Conservation (phyloP, 306 rosid species). For the Amphicarpaea edgeworthii region DNA sequence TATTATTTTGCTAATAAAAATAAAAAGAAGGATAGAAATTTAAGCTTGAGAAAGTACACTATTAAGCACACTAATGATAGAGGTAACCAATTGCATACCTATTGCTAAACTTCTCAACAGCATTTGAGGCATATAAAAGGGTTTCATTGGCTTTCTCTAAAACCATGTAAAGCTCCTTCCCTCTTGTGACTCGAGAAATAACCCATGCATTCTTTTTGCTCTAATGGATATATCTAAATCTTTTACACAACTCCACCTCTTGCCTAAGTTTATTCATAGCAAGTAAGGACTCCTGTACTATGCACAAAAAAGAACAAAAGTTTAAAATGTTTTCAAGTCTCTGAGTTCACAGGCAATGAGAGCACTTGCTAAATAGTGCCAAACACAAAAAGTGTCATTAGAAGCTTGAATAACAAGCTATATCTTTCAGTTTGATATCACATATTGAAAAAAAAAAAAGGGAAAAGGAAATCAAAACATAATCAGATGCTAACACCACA, state of each 20-base stretch:
- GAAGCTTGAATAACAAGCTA: conserved; percentile 34
- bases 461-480: too few relatives aligned
- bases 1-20: too few relatives aligned
- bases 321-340: conserved; percentile 21
- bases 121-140: conserved; percentile 91
- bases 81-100: conserved; percentile 54
- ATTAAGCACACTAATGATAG: not conserved
- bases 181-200: conserved; percentile 82
- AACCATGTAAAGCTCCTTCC: conserved; percentile 94
- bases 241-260: conserved; percentile 83
- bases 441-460: not conserved
- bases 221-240: conserved; percentile 88
- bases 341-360: conserved; percentile 25
- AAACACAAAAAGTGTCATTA: conserved; percentile 25
- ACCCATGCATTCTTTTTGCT: conserved; percentile 98
- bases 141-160: conserved; percentile 95
- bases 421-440: conserved; percentile 30
- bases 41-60: conserved; percentile 29
- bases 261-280: conserved; percentile 85
- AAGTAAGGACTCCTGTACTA: conserved; percentile 86
- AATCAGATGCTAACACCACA: conserved; percentile 53
- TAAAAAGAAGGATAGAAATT: conserved; percentile 28
- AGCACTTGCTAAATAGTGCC: conserved; percentile 14
- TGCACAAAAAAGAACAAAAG: conserved; percentile 31
- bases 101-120: conserved; percentile 96